phyloP scores from a whole-genome alignment of 176 grass and related monocot species.

The Oryza brachyantha region DNA sequence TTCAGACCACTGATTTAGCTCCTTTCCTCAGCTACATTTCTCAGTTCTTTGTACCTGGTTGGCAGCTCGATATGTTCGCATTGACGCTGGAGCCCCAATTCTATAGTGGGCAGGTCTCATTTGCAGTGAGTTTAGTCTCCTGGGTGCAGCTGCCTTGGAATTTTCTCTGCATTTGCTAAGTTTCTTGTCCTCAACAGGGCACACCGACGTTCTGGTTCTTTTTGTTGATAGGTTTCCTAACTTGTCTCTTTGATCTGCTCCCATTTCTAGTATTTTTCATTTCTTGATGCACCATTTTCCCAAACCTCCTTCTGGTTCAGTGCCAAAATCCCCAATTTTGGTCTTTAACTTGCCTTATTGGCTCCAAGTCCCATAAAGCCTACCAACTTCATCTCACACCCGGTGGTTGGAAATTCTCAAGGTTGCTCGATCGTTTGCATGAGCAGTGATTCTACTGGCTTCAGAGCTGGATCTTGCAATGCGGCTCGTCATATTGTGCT shows the following conservation, averaged over 20 bases:
- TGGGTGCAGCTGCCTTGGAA: background rate
- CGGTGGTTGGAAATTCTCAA: background rate
- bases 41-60: slow-evolving; percentile 1
- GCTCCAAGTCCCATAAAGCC: slow-evolving; percentile 35
- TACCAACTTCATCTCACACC: background rate
- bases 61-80: background rate
- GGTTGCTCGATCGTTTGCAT: slow-evolving; percentile 15
- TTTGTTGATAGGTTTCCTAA: background rate
- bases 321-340: background rate
- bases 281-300: background rate
- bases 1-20: background rate
- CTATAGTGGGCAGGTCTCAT: background rate
- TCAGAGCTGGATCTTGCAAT: slow-evolving; percentile 48
- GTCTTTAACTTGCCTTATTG: background rate
- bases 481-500: slow-evolving; percentile 43
- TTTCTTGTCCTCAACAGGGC: background rate
- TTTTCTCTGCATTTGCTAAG: background rate
- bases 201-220: background rate
- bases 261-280: background rate
- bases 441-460: background rate
- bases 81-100: background rate
- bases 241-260: background rate
- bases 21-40: background rate
- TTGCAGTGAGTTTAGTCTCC: background rate
- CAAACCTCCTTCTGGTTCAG: background rate